Evolutionary conservation across 2,329 filamentous ascomycete genomes (phyloP).

Genomic region (Penicillium sp.): DNA sequence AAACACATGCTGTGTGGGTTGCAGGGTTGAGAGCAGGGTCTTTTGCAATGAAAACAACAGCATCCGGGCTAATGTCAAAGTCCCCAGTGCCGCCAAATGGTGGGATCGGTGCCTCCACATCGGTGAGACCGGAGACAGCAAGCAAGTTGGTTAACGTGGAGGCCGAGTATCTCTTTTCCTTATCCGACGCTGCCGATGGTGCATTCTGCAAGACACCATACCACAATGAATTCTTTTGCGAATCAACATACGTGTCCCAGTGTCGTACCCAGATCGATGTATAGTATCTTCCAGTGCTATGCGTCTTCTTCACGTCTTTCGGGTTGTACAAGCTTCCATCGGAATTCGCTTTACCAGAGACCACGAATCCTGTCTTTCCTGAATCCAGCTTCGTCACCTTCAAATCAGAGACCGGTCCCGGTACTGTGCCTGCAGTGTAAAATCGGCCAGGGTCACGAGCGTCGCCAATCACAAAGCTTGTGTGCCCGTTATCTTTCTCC

Average conservation of each 20-base stretch:
- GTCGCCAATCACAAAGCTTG: slow-evolving; percentile 43
- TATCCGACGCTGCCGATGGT: slow-evolving; percentile 33
- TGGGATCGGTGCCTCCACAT: slow-evolving; percentile 46
- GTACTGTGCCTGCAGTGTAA: slow-evolving; percentile 44
- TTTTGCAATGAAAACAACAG: slow-evolving; percentile 46
- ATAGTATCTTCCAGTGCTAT: slow-evolving; percentile 47
- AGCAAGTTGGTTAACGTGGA: slow-evolving; percentile 43
- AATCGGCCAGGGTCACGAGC: slow-evolving; percentile 36
- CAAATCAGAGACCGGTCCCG: slow-evolving; percentile 44
- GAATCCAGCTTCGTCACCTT: slow-evolving; percentile 41
- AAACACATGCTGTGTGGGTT: slow-evolving; percentile 44
- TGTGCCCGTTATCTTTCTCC: slow-evolving; percentile 43
- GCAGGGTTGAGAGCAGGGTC: slow-evolving; percentile 44
- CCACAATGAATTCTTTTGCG: slow-evolving; percentile 49
- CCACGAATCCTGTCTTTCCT: slow-evolving; percentile 43
- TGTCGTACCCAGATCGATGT: slow-evolving; percentile 51
- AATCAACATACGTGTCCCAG: slow-evolving; percentile 50
- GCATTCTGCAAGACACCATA: slow-evolving; percentile 44
- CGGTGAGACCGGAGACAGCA: slow-evolving; percentile 33
- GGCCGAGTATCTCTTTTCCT: slow-evolving; percentile 36
- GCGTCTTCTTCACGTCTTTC: slow-evolving; percentile 45
- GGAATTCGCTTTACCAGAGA: slow-evolving; percentile 45
- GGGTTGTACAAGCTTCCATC: slow-evolving; percentile 49
- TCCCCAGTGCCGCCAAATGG: slow-evolving; percentile 45
- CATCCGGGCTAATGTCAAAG: slow-evolving; percentile 44